Base-by-base conservation (phyloP, 805 yeast genomes). In the Metschnikowia colocasiae region DNA sequence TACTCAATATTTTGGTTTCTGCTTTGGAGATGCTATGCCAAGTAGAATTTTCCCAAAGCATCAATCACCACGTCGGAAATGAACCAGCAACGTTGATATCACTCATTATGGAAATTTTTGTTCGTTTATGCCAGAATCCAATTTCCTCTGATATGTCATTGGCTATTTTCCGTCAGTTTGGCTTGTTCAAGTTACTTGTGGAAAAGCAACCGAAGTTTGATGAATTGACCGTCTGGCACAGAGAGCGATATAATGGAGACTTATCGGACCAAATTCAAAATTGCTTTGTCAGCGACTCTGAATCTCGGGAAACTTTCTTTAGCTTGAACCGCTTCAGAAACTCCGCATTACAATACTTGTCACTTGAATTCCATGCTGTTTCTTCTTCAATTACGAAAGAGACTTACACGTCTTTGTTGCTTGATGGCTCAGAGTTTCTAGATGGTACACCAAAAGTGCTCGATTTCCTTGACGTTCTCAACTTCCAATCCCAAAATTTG, bases 281-380 rank as follows among this genome's bases (percentile, higher is more conserved):
- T 49, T 27, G 37, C 2, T 73, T 77, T 39, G 53, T 75, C 2
- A 49, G 53, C 2, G 68, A 71, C 19, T 60, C 60, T 4, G 36
- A 45, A 2, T 65, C 76, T 33, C 65, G 76, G 50, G 78, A 82
- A 29, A 71, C 92, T 0, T 69, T 88, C 40, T 65, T 81, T 25
- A 71, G 82, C 1, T 85, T 87, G 54, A 74, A 84, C 43, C 74
- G 69, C 34, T 82, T 79, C 52, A 75, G 96, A 57, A 75, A 81
- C 36, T 67, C 74, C 16, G 66, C 85, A 12, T 67, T 88, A 20
- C 86, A 85, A 52, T 80, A 82, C 55, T 65, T 88, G 50, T 78
- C 91, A 15, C 65, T 85, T 45, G 95, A 89, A 53, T 71, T 92
- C n/a, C 90, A 85, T 59, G 75, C 75, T 46, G 69, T 79, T 12